Percentiles rank a stretch among this genome's conserved stretches.
Conservation (phyloP, 257 asterid species). For the Nicotiana paniculata region DNA sequence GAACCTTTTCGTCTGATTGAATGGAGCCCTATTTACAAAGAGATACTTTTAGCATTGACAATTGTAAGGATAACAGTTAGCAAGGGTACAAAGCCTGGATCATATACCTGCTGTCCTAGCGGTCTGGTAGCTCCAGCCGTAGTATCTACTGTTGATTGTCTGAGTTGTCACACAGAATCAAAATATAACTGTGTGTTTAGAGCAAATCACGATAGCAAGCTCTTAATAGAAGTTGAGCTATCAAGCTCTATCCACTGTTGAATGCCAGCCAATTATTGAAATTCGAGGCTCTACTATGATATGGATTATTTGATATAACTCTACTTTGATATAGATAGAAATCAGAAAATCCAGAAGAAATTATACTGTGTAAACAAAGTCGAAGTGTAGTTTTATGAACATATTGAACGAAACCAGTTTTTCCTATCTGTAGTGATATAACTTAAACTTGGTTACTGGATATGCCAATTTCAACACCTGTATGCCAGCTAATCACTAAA, state of each 20-base stretch:
- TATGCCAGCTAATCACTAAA: neutral
- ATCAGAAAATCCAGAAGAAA: neutral
- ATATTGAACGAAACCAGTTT: neutral
- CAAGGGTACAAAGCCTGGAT: neutral
- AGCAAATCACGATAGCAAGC: neutral
- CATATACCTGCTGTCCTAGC: conserved; percentile 52
- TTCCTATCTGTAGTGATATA: neutral
- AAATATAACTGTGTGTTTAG: neutral
- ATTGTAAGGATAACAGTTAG: conserved; percentile 3
- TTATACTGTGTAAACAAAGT: neutral
- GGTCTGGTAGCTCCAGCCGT: conserved; percentile 27
- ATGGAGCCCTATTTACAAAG: conserved; percentile 33
- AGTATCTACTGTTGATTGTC: conserved; percentile 33
- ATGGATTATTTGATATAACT: no score
- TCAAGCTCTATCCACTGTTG: neutral
- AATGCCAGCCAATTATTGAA: neutral
- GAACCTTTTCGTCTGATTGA: conserved; percentile 61
- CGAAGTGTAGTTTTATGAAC: neutral
- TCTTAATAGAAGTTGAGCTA: neutral
- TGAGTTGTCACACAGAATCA: conserved; percentile 22
- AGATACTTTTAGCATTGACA: neutral
- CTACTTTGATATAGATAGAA: neutral
- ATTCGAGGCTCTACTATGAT: neutral
- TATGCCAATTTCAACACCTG: neutral
- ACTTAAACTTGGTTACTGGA: neutral